Base-by-base conservation (phyloP, 2,329 filamentous ascomycete species). In the Didymella pomorum region DNA sequence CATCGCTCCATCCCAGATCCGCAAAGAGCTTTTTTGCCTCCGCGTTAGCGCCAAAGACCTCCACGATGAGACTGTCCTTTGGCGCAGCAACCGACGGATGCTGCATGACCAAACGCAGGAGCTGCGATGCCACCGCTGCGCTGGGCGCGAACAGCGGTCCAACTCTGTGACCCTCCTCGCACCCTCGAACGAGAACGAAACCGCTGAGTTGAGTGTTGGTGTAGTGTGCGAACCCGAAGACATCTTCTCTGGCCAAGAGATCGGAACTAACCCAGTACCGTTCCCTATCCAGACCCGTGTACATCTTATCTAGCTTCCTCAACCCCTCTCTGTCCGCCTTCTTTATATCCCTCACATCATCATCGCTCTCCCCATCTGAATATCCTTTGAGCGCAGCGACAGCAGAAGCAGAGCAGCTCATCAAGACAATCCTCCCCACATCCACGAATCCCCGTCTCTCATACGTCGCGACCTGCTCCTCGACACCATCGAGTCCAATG, bases 11-110 rank as follows among this genome's bases (percentile, higher is more conserved):
- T 7, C 75, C 76, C 8, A 74, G 46, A 3, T 71, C 64, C 41
- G 75, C 67, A 52, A 79, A 77, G 10, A 76, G 52, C 33, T 61
- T 64, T 31, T 62, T 56, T 0, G 69, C 74, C 1, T 65, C 26
- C 20, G 6, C 20, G 20, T 43, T 52, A 7, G 41, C 10, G 9
- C 67, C 65, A 61, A 75, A 78, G 1, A 76, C 61, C 58, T 79
- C 77, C 11, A 73, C 71, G n/a, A 69, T 59, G 21, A 76, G 63
- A 18, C 48, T 71, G 0, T 70, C 69, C 2, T 62, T 48, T 16
- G 60, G 56, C 5, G 51, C 48, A 2, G 31, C 31, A 9, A 35
- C 16, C 7, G 31, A n/a, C 31, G 31, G 31, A 35, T 35, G 31
- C 31, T 35, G 31, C 31, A 35, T 35, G 12, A 11, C 31, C 16